A percentile compares a stretch with the other conserved stretches of the same genome.
Evolutionary conservation across 1,284 basidiomycete genomes (phyloP).

Genomic region (Irpex sp.): DNA sequence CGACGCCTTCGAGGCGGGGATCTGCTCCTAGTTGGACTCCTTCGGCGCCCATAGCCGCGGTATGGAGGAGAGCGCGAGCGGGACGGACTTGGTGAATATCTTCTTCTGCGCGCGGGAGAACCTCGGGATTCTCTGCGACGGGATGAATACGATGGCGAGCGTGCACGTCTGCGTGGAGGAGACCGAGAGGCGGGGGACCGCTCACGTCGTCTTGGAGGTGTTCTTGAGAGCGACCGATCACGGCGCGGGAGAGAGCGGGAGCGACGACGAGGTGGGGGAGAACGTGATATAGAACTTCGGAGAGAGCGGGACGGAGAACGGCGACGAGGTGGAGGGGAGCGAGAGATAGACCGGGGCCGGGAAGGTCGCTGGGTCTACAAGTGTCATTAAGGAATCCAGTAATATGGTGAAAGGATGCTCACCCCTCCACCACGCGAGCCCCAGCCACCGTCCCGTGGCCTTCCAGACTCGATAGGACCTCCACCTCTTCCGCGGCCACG

Average conservation of each 20-base stretch:
- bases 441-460: constrained; percentile 26
- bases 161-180: constrained; percentile 37
- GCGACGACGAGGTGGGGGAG: constrained; percentile 27
- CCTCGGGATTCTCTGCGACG: constrained; percentile 46
- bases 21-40: constrained; percentile 16
- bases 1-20: constrained; percentile 17
- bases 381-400: no score
- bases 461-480: background rate
- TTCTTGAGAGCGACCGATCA: constrained; percentile 20
- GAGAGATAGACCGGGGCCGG: constrained; percentile 35
- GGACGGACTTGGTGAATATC: constrained; percentile 40
- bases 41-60: constrained; percentile 15
- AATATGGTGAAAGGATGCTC: constrained; percentile 18
- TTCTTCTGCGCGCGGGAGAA: constrained; percentile 53
- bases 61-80: constrained; percentile 21
- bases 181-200: constrained; percentile 13
- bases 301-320: constrained; percentile 15
- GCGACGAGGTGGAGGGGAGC: constrained; percentile 19
- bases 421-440: constrained; percentile 30
- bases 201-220: constrained; percentile 18
- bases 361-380: constrained; percentile 34
- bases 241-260: constrained; percentile 29
- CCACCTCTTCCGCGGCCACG: constrained; percentile 26
- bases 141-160: constrained; percentile 45
- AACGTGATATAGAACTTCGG: constrained; percentile 21